Conservation (phyloP, 768 basidiomycete genomes). For the Tylopilus balloui region DNA sequence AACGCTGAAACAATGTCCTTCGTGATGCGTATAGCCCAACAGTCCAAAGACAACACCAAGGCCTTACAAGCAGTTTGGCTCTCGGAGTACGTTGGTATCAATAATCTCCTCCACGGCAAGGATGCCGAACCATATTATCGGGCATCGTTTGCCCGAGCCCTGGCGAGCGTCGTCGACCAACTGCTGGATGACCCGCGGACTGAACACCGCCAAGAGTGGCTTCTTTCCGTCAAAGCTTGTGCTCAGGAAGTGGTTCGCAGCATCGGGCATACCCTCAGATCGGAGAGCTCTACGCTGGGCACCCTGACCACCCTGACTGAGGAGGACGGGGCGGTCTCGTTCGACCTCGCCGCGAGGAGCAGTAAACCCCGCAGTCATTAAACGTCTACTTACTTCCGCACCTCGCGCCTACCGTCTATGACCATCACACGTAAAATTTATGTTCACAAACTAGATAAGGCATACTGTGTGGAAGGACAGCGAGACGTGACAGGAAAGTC, state of each 20-base stretch:
- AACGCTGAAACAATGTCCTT: slow-evolving; percentile 52
- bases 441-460: slow-evolving; percentile 10
- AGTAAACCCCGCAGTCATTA: slow-evolving; percentile 25
- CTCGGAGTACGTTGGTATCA: slow-evolving; percentile 42
- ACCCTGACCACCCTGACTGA: slow-evolving; percentile 15
- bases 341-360: slow-evolving; percentile 27
- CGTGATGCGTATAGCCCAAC: slow-evolving; percentile 56
- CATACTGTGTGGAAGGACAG: not conserved
- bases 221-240: slow-evolving; percentile 17
- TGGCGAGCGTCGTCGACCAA: slow-evolving; percentile 39
- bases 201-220: slow-evolving; percentile 13
- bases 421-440: not conserved
- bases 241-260: slow-evolving; percentile 17
- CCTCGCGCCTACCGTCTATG: not conserved
- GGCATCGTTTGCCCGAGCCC: slow-evolving; percentile 45
- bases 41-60: slow-evolving; percentile 44
- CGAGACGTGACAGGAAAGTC: slow-evolving; percentile 4
- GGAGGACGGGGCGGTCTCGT: slow-evolving; percentile 30
- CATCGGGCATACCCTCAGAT: slow-evolving; percentile 11
- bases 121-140: slow-evolving; percentile 35
- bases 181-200: slow-evolving; percentile 25
- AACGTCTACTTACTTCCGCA: slow-evolving; percentile 5
- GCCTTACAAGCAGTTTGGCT: slow-evolving; percentile 62
- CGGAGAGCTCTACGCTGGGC: slow-evolving; percentile 26
- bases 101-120: slow-evolving; percentile 30